Conservation (phyloP, 352 stramenopile species). For the Pythium apleroticum region DNA sequence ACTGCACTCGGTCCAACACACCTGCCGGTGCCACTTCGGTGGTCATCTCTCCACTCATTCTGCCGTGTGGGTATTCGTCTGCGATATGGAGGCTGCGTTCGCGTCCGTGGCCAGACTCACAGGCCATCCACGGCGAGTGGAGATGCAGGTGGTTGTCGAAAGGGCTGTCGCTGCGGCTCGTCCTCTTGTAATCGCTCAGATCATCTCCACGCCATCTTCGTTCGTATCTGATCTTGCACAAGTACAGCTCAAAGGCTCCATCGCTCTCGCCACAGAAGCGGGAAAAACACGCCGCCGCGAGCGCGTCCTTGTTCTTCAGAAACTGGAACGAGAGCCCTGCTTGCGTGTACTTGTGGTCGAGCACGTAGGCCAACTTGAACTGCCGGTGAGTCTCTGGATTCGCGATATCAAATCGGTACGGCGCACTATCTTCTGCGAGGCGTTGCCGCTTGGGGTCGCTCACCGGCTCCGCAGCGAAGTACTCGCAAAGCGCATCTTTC, state of each 20-base stretch:
- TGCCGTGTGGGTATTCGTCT: background rate
- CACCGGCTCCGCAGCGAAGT: background rate
- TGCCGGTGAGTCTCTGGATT: background rate
- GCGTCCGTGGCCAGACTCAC: too few species aligned
- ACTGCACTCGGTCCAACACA: background rate
- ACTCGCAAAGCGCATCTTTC: conserved; percentile 8
- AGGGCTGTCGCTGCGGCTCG: too few species aligned
- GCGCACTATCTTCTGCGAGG: background rate
- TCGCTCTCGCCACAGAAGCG: conserved; percentile 17
- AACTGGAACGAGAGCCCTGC: conserved; percentile 5
- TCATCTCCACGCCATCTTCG: conserved; percentile 4
- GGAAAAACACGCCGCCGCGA: conserved; percentile 8
- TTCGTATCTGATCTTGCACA: conserved; percentile 13
- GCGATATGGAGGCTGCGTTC: too few species aligned
- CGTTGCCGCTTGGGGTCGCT: background rate
- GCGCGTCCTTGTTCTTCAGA: conserved; percentile 15
- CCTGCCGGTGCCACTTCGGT: conserved; percentile 10
- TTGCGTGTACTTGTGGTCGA: conserved; percentile 24
- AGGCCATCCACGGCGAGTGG: too few species aligned
- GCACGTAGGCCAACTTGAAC: conserved; percentile 7
- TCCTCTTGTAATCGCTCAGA: background rate
- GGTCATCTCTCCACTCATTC: background rate
- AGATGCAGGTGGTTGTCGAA: too few species aligned
- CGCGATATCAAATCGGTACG: background rate
- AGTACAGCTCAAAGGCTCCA: conserved; percentile 4